Evolutionary conservation across 164 flowering plant genomes (phyloP), one percentile per base, ranked within the genome.

Genomic region (Sextonia rubra): DNA sequence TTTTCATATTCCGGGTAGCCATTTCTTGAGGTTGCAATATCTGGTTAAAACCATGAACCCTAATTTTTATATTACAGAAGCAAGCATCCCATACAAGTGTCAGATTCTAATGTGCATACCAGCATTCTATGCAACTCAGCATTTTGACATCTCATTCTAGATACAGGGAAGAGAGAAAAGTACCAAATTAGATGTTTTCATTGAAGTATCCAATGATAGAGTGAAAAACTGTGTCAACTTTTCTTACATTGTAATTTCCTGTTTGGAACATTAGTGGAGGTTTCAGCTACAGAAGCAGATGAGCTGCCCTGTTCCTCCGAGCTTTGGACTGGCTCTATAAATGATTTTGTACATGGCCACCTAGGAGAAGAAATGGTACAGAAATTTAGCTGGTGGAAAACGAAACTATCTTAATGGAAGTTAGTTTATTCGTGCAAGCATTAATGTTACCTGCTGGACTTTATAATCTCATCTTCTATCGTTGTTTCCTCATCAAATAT

Each of bases 331-430:
- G 88, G 85, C 66, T 88, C 88, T 37, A 86, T 86, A 61, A 74
- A 83, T 52, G 89, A 81, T 26, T 79, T 77, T 25, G 85, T 85
- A 71, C 81, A 75, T 65, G 87, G 88, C 86, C 86, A 85, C 82
- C 91, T 85, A 62, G 4, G 64, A 58, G 68, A 65, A 55, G 29
- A 66, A 23, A 56, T 37, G 62, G 9, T 63, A 69, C 2, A 47
- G 9, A 60, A 29, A 25, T 23, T 77, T 73, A 64, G 32, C 17
- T 20, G 27, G 60, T 3, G 20, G 63, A n/a, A 30, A 24, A 27
- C 64, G 22, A 55, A 18, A 20, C 47, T 58, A 12, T 29, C 58
- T 20, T 22, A 6, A 2, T 48, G 49, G 65, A 12, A 63, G 66
- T 9, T 8, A 62, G 2, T 23, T 60, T 68, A 65, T 37, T 60